Conservation (phyloP, 257 asterid genomes). For the Plantago elongata region DNA sequence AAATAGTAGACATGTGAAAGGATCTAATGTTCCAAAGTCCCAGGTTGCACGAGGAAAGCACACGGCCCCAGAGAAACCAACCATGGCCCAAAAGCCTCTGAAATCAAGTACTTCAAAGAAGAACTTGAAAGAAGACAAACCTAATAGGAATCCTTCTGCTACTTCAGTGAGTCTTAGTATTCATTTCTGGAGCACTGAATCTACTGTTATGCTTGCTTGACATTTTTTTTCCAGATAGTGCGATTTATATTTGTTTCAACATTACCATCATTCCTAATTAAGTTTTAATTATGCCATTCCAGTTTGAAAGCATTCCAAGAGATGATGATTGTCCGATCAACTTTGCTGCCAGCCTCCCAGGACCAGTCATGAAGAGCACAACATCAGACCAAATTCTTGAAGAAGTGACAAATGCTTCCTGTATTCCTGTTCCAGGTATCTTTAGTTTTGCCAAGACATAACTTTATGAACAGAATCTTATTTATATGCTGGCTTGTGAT, state of each 20-base stretch:
- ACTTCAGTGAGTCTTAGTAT: constrained; percentile 31
- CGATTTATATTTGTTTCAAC: background rate
- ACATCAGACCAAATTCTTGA: constrained; percentile 23
- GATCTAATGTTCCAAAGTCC: constrained; percentile 26
- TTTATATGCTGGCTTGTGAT: background rate
- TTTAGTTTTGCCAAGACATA: background rate
- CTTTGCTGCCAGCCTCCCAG: constrained; percentile 18
- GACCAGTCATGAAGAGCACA: constrained; percentile 16
- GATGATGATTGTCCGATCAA: constrained; percentile 18
- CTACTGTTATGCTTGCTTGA: background rate
- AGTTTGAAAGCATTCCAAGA: constrained; percentile 35
- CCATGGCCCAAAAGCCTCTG: constrained; percentile 12
- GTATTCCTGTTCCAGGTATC: constrained; percentile 33
- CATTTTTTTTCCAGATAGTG: background rate
- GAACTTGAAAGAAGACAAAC: constrained; percentile 34
- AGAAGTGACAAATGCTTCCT: constrained; percentile 24
- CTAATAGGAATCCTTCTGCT: constrained; percentile 23
- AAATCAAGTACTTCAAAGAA: constrained; percentile 26
- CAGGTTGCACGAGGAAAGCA: constrained; percentile 23
- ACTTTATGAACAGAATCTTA: too few relatives aligned
- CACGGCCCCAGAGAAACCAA: constrained; percentile 16
- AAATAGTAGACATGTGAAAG: constrained; percentile 28
- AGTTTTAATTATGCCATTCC: too few relatives aligned
- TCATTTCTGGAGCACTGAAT: background rate
- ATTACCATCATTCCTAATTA: background rate